Evolutionary conservation across 2,329 filamentous ascomycete genomes (phyloP).

Genomic region (Scedosporium dehoogii): DNA sequence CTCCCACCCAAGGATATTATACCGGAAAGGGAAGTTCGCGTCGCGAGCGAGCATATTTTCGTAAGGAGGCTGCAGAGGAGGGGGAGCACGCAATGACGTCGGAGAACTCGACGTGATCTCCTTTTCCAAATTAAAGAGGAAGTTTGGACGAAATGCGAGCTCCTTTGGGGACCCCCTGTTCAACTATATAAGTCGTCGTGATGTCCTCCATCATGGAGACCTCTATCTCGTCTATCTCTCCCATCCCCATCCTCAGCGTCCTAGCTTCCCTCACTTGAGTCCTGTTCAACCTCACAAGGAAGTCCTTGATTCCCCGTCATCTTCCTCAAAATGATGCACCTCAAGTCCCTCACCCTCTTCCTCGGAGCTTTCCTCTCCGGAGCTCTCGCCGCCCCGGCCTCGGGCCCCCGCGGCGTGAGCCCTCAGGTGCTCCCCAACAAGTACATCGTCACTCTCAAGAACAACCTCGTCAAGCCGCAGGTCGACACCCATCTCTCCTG

Average conservation of each 20-base stretch:
- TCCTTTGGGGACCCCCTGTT: background rate
- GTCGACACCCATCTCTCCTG: constrained; percentile 22
- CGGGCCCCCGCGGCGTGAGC: background rate
- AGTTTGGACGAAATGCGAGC: background rate
- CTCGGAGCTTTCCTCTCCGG: constrained; percentile 23
- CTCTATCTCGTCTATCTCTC: too few relatives aligned
- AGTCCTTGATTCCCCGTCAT: background rate
- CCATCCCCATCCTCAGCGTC: too few relatives aligned
- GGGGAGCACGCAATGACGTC: background rate
- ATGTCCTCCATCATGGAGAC: background rate
- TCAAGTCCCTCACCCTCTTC: constrained; percentile 3
- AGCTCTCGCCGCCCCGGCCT: constrained; percentile 18
- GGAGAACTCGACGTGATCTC: background rate
- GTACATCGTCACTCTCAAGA: constrained; percentile 35
- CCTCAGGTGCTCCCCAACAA: constrained; percentile 22
- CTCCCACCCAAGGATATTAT: background rate
- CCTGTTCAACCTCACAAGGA: background rate
- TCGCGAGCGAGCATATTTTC: background rate
- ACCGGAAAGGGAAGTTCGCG: background rate
- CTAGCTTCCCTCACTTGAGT: background rate
- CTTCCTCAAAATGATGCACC: constrained; percentile 1
- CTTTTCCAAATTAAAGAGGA: background rate
- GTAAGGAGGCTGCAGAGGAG: background rate
- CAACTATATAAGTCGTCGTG: background rate
- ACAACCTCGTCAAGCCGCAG: constrained; percentile 18